Base-by-base conservation (phyloP, 192 early-diverging fungal genomes). In the Rhizophagus sp. region DNA sequence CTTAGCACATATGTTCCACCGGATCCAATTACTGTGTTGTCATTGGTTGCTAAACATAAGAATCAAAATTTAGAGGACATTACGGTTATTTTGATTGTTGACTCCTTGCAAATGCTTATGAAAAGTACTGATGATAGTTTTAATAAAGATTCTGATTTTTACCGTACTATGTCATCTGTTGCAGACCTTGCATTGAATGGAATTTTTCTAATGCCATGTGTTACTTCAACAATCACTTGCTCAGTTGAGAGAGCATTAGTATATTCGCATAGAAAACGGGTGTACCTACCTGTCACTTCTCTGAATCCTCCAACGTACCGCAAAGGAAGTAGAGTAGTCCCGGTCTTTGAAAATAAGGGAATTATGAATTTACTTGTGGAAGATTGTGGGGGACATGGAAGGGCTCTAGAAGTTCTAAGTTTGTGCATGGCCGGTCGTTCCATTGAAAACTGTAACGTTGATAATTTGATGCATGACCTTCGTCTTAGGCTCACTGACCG, bases 361-460 rank as follows among this genome's bases (percentile, higher is more conserved):
- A 73, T 81, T 61, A 78, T 78, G 27, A 83, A 78, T 62, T 73
- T 79, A 62, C 80, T 83, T 81, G 80, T 81, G 41, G 11, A 50
- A 62, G 83, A 83, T 44, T 81, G 80, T 81, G 76, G 79, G 79
- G 82, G 67, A n/a, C 83, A 83, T 78, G 63, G 80, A 78, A 83
- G 80, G 44, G 80, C 76, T 57, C 76, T 83, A 17, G 76, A 83
- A 73, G 67, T 76, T 50, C 72, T 83, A 24, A 65, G 52, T 71
- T 22, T 63, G 12, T 64, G 57, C 44, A 15, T 76, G 65, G 30
- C 22, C 22, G 41, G 17, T 27, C 17, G 30, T 62, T 68, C 34
- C 24, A 67, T 79, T 33, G 22, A 69, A 36, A 75, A 77, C 52
- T 76, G 27, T 11, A 81, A 79, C 41, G 44, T 84, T 25, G 73